Base-by-base conservation (phyloP, 108 stramenopile genomes). In the Conticribra weissflogii region DNA sequence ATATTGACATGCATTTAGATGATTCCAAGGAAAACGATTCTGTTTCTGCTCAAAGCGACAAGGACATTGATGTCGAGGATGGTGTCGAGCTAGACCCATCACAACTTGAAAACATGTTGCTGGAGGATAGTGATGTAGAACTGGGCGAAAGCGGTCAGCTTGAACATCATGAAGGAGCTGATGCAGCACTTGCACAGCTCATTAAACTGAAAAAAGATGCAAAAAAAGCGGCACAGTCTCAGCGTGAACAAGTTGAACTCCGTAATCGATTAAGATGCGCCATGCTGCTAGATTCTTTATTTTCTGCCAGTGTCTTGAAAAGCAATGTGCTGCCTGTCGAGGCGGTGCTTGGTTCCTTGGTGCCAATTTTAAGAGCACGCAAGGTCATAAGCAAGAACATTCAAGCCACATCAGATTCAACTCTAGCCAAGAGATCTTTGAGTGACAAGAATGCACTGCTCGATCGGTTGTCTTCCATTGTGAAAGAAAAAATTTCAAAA, bases 101-200 rank as follows among this genome's bases (percentile, higher is more conserved):
- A 29, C 72, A 81, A 36, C 79, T 94, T 3, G 78, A 90, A 60
- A 79, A 85, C 34, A 72, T 94, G 61, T 67, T 94, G 41, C 82
- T 91, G 18, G 87, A 91, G 65, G 88, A 90, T 54, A 91, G 87
- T 58, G 90, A 91, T 55, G 87, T 73, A 29, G 86, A 87, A 70
- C 66, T 84, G 31, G 62, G 62, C 30, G 71, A 71, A 24, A 53
- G 53, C 59, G 87, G 72, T 4, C 77, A 81, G 19, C 74, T 94
- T 8, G 93, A 94, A 69, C 93, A 94, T 74, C 93, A 94, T 67
- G 93, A 86, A 65, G 93, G 90, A 18, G 93, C 93, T 7, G 93
- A 94, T 72, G 82, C 81, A 44, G 93, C 93, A 1, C 77, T 94
- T 17, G 93, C 90, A 0, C 82, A 85, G 45, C 78, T 94, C 54